Evolutionary conservation across 768 basidiomycete species (phyloP).

Genomic region (Asterophora lycoperdoides): DNA sequence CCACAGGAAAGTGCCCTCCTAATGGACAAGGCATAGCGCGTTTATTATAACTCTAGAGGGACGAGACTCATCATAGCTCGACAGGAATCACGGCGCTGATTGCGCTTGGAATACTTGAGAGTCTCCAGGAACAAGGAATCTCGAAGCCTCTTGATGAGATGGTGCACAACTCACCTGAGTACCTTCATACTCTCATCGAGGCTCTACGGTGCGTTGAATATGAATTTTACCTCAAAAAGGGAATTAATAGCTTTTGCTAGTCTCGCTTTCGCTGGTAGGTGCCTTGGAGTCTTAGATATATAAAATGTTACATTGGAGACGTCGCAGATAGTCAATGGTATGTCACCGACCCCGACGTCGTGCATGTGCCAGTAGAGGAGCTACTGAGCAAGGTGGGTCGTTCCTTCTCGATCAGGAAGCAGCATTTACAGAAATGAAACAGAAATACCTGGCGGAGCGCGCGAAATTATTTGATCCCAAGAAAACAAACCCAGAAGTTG

Average conservation of each 20-base stretch:
- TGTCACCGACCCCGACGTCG: slow-evolving; percentile 85
- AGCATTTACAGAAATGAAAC: slow-evolving; percentile 3
- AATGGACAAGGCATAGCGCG: slow-evolving; percentile 82
- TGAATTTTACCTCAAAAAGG: neutral
- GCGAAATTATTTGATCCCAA: slow-evolving; percentile 74
- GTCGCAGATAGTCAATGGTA: slow-evolving; percentile 79
- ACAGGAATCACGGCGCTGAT: slow-evolving; percentile 86
- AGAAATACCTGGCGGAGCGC: slow-evolving; percentile 82
- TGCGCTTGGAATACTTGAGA: slow-evolving; percentile 90
- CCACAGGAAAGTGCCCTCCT: slow-evolving; percentile 73
- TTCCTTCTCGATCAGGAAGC: neutral
- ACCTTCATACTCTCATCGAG: slow-evolving; percentile 85
- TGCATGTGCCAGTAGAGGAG: slow-evolving; percentile 72
- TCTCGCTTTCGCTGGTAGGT: slow-evolving; percentile 67
- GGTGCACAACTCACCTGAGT: slow-evolving; percentile 89
- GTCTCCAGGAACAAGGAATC: slow-evolving; percentile 70
- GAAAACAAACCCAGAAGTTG: slow-evolving; percentile 59
- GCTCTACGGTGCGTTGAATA: slow-evolving; percentile 57
- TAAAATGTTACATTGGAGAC: neutral
- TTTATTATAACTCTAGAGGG: neutral
- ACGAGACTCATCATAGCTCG: neutral
- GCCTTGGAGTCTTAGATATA: neutral
- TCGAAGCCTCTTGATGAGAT: slow-evolving; percentile 67
- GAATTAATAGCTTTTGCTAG: slow-evolving; percentile 26
- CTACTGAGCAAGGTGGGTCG: slow-evolving; percentile 73